A percentile compares a stretch with the other conserved stretches of the same genome.
Conservation (phyloP, 352 stramenopile genomes). For the Phytophthora vignae region DNA sequence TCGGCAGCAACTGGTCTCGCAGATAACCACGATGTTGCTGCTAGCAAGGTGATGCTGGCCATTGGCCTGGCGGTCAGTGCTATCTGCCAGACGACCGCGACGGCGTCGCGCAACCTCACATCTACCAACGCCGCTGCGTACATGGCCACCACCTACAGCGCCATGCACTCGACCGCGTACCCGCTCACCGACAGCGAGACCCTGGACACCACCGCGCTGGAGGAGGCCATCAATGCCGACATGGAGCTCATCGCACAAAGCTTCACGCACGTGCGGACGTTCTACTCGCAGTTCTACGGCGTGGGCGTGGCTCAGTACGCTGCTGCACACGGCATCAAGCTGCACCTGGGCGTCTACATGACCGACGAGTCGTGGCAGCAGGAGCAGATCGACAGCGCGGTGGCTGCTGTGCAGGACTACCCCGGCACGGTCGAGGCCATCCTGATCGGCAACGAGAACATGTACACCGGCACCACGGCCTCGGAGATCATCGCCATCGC, state of each 20-base stretch:
- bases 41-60: conserved; percentile 20
- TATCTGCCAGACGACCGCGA: conserved; percentile 6
- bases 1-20: conserved; percentile 5
- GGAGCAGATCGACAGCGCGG: conserved; percentile 53
- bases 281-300: conserved; percentile 66
- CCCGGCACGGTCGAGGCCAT: conserved; percentile 61
- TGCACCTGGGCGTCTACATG: conserved; percentile 71
- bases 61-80: conserved; percentile 17
- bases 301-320: conserved; percentile 59
- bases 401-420: conserved; percentile 59
- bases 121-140: conserved; percentile 32
- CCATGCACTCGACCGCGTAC: conserved; percentile 68
- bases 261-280: conserved; percentile 68
- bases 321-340: conserved; percentile 57
- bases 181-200: conserved; percentile 49
- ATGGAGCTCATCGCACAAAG: conserved; percentile 60
- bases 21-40: conserved; percentile 22
- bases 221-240: conserved; percentile 51
- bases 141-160: conserved; percentile 65
- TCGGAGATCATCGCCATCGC: conserved; percentile 50
- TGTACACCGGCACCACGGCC: conserved; percentile 42
- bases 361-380: conserved; percentile 59
- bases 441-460: conserved; percentile 68
- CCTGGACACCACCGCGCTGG: conserved; percentile 37
- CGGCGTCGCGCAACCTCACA: conserved; percentile 30